Conservation (phyloP, 805 yeast species). For the Cyberlindnera maritima region DNA sequence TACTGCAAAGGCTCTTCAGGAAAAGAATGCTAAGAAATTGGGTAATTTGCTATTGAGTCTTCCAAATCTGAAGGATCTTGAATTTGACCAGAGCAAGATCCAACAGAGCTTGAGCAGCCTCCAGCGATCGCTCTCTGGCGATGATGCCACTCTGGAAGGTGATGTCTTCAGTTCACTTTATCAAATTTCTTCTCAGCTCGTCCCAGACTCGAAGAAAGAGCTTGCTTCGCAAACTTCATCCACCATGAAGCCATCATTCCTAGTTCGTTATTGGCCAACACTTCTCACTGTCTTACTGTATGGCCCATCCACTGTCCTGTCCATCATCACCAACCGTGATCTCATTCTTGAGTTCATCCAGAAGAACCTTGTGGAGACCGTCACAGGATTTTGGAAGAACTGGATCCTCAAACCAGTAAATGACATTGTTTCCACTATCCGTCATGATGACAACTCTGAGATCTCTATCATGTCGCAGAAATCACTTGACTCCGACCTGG, state of each 20-base stretch:
- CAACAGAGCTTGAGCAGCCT: neutral
- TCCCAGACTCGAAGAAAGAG: conserved; percentile 2
- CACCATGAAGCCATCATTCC: conserved; percentile 34
- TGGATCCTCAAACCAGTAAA: conserved; percentile 81
- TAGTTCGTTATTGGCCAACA: conserved; percentile 67
- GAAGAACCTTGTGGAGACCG: conserved; percentile 60
- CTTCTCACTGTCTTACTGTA: conserved; percentile 39
- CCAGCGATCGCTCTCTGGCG: neutral
- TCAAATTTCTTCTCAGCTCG: neutral
- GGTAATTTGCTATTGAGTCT: conserved; percentile 35
- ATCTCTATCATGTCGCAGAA: conserved; percentile 78
- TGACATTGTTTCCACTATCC: conserved; percentile 73
- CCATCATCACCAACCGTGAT: conserved; percentile 48
- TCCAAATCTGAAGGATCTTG: conserved; percentile 27
- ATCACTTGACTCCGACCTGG: conserved; percentile 73
- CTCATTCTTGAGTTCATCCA: conserved; percentile 55
- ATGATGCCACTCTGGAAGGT: neutral
- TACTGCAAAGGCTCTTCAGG: conserved; percentile 23
- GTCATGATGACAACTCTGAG: conserved; percentile 74
- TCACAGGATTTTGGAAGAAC: conserved; percentile 64
- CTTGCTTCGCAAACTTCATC: neutral
- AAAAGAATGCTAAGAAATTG: conserved; percentile 32
- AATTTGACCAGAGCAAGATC: neutral
- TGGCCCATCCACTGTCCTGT: conserved; percentile 50
- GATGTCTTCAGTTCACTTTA: conserved; percentile 4